phyloP scores from a whole-genome alignment of 225 moss, liverwort and hornwort species.

The Pleurozium schreberi region DNA sequence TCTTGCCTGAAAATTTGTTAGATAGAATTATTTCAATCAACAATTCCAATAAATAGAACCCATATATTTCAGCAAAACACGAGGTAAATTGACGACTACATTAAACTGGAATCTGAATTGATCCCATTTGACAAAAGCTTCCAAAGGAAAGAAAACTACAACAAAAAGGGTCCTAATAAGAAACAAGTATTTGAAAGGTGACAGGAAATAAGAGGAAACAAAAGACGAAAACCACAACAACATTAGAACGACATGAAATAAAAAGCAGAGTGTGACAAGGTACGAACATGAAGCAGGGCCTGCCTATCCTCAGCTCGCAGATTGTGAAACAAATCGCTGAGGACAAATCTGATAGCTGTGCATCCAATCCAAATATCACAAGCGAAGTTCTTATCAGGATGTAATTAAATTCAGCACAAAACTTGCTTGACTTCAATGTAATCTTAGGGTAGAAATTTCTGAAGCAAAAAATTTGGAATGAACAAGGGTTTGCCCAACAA shows the following conservation, averaged over 20 bases:
- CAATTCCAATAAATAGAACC: not conserved
- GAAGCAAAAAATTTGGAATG: not conserved
- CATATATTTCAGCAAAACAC: not conserved
- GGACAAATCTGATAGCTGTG: conserved; percentile 87
- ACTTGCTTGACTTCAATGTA: not conserved
- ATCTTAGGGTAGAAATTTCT: not conserved
- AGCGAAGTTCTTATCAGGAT: not conserved
- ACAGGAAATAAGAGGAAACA: not conserved
- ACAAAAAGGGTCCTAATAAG: not conserved
- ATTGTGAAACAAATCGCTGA: conserved; percentile 90
- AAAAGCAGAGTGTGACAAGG: not conserved
- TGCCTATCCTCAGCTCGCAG: conserved; percentile 91
- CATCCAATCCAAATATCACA: not conserved
- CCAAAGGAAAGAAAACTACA: not conserved
- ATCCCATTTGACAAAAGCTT: not conserved
- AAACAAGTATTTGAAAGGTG: not conserved
- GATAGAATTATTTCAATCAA: not conserved
- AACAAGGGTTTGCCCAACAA: not conserved
- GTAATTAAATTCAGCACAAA: not conserved
- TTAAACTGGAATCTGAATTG: not conserved
- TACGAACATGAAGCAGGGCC: conserved; percentile 78
- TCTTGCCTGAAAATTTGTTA: not conserved
- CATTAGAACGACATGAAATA: not conserved
- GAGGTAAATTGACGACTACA: not conserved
- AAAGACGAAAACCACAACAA: not conserved